These are phyloP conservation scores for Austropuccinia psidii DNA, from an alignment of 1,284 basidiomycete species.

Conservation along the genomic window DNA sequence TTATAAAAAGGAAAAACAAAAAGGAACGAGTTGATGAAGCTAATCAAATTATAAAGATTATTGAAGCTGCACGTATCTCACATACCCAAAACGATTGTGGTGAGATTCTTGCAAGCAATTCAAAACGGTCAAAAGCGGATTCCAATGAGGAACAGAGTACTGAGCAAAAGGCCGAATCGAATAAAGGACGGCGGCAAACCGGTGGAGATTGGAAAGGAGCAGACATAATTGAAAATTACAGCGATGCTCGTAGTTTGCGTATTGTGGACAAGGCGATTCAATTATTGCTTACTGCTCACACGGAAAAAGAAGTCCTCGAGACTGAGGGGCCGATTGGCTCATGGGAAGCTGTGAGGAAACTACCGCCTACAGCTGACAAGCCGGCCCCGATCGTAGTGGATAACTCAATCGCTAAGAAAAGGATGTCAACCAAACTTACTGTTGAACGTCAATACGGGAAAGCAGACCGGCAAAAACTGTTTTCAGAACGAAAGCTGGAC, in stretches of 20 bases:
- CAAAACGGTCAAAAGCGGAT: slow-evolving; percentile 65
- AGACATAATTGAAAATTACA: slow-evolving; percentile 73
- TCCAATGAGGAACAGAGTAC: slow-evolving; percentile 54
- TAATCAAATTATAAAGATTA: slow-evolving; percentile 74
- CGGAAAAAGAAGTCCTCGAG: slow-evolving; percentile 57
- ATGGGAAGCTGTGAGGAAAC: slow-evolving; percentile 63
- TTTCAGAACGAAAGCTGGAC: slow-evolving; percentile 7
- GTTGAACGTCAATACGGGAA: background rate
- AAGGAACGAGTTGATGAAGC: slow-evolving; percentile 77
- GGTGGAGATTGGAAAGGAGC: slow-evolving; percentile 53
- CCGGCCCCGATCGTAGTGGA: background rate
- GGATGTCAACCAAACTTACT: background rate
- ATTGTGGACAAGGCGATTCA: slow-evolving; percentile 57
- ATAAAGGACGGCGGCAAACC: slow-evolving; percentile 43
- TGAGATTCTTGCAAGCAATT: slow-evolving; percentile 50
- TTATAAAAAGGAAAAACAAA: slow-evolving; percentile 84
- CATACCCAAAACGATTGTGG: slow-evolving; percentile 44
- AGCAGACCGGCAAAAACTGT: slow-evolving; percentile 12
- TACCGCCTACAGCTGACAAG: background rate
- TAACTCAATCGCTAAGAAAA: too few species aligned
- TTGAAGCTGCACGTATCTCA: slow-evolving; percentile 50
- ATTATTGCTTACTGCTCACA: slow-evolving; percentile 49
- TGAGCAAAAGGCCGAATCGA: slow-evolving; percentile 40
- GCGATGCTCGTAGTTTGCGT: slow-evolving; percentile 72
- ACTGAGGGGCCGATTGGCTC: slow-evolving; percentile 67